These are phyloP conservation scores for Phytophthora pisi DNA, from an alignment of 352 stramenopile species.

Conservation along the genomic window DNA sequence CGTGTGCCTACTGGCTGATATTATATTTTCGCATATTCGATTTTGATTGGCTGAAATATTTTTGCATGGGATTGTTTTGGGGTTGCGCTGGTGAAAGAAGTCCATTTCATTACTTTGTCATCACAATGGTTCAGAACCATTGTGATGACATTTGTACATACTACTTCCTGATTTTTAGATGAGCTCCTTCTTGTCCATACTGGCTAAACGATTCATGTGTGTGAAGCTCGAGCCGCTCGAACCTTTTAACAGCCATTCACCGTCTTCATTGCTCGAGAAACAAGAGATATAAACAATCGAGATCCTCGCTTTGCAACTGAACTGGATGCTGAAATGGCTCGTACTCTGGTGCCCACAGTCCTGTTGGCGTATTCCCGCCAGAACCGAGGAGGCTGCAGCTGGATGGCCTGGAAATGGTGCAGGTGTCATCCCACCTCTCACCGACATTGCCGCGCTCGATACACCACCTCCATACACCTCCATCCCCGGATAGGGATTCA, in stretches of 20 bases:
- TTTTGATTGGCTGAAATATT: too few species aligned
- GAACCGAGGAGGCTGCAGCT: neutral
- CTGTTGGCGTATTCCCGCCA: neutral
- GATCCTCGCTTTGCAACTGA: conserved; percentile 41
- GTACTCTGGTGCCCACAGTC: conserved; percentile 27
- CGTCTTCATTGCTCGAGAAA: conserved; percentile 30
- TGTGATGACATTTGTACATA: too few species aligned
- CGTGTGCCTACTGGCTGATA: too few species aligned
- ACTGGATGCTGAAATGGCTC: conserved; percentile 49
- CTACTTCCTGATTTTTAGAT: neutral
- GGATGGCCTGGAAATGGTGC: conserved; percentile 7
- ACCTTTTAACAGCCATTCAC: neutral
- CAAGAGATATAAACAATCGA: conserved; percentile 40
- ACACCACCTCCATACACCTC: conserved; percentile 13
- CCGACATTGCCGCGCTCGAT: neutral
- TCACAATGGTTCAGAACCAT: too few species aligned
- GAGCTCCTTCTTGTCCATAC: too few species aligned
- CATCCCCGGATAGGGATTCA: conserved; percentile 22
- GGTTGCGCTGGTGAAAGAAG: too few species aligned
- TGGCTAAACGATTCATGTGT: too few species aligned
- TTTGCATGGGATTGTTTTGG: too few species aligned
- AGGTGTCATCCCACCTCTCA: conserved; percentile 5
- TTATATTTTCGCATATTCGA: too few species aligned
- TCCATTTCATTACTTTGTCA: too few species aligned
- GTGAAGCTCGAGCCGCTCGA: too few species aligned